Base-by-base conservation (phyloP, 768 basidiomycete species). In the Collybia nuda region DNA sequence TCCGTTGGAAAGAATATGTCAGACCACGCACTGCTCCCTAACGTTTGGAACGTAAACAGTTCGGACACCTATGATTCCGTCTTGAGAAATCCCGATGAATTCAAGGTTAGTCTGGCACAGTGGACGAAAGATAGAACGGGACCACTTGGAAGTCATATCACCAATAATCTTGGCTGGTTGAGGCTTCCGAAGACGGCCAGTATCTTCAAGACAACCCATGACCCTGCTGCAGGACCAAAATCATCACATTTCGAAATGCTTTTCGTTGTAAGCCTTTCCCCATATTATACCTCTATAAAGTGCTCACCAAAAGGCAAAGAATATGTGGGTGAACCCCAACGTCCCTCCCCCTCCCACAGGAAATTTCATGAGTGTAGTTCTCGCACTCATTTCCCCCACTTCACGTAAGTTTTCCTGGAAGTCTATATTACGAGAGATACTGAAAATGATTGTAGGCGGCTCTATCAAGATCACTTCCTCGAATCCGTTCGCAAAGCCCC, bases 1-100 rank as follows among this genome's bases (percentile, higher is more conserved):
- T 58, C 62, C 19, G 73, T 74, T 18, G 73, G 73, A 9, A 55
- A 66, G 48, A 70, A 71, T 47, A 53, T 72, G 3, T 49, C 61
- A 11, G 71, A 74, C 37, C 72, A 74, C 35, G 56, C 63, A 24
- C 29, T 58, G 17, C 40, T 60, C 9, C 41, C 54, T 2, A 60
- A 56, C 28, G 18, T 47, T 15, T 65, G 60, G 50, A 59, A 62
- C n/a, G 64, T 64, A 14, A 59, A 63, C 18, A 56, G 59, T 2
- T 58, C 54, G 1, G 56, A 62, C 14, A 71, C 64, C 2, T 54
- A 62, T 15, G 67, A 72, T 45, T 24, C 42, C 29, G 53, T 67
- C 19, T 42, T 56, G 23, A 56, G 63, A 11, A 61, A 68, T 41
- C 39, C 61, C 2, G 57, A 62, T 1, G 53, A 63, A 2, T 49